Evolutionary conservation across 768 basidiomycete genomes (phyloP).

Genomic region (Leccinum disarticulatum): DNA sequence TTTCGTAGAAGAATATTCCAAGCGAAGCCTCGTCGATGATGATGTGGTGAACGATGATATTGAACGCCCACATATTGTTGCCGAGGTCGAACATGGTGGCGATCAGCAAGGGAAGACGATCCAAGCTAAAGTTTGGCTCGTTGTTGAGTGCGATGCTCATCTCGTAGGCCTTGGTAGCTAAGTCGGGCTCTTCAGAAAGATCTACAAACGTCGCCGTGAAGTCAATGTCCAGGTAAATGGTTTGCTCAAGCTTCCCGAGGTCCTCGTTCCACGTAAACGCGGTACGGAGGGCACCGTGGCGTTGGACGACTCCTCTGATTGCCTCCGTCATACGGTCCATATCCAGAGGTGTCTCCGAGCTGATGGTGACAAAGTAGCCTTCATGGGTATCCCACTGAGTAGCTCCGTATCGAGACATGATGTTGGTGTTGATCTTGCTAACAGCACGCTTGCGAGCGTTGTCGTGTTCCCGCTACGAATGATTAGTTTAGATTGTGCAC

Average conservation of each 20-base stretch:
- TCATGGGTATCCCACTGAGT: constrained; percentile 35
- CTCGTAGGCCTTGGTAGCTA: constrained; percentile 29
- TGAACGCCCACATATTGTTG: constrained; percentile 26
- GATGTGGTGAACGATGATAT: constrained; percentile 32
- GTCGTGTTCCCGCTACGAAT: constrained; percentile 24
- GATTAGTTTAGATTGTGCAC: too few relatives aligned
- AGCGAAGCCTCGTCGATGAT: constrained; percentile 32
- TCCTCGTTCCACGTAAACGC: constrained; percentile 32
- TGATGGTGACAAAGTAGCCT: constrained; percentile 21
- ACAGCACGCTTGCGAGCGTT: constrained; percentile 30
- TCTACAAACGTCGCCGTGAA: constrained; percentile 25
- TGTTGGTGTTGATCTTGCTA: constrained; percentile 30
- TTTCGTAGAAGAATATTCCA: constrained; percentile 30
- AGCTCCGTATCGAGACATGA: constrained; percentile 35
- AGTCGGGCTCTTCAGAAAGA: constrained; percentile 28
- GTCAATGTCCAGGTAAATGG: constrained; percentile 29
- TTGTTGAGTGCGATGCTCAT: constrained; percentile 28
- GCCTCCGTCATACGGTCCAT: constrained; percentile 29
- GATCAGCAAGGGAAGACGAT: constrained; percentile 25
- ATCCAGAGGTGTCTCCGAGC: constrained; percentile 27
- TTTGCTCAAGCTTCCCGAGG: constrained; percentile 30
- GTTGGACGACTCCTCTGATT: constrained; percentile 27
- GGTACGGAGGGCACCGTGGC: constrained; percentile 32
- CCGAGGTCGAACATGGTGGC: constrained; percentile 29
- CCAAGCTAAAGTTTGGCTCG: constrained; percentile 26